A percentile compares a stretch with the other conserved stretches of the same genome.
phyloP scores from a whole-genome alignment of 106 monocot genomes.

The Agapanthus africanus region DNA sequence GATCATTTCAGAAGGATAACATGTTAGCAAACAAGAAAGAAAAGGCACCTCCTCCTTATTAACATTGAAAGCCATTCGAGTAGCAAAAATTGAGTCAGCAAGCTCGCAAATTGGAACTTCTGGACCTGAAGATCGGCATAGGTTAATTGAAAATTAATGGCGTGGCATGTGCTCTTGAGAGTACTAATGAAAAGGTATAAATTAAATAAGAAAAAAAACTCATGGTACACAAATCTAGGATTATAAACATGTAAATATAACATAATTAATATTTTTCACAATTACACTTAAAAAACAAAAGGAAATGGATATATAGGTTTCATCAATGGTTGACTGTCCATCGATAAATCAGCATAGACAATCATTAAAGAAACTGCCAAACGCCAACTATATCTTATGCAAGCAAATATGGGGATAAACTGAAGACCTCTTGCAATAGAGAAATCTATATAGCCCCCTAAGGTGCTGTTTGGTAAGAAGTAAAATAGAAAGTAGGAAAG shows the following conservation, averaged over 20 bases:
- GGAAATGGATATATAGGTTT: background rate
- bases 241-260: background rate
- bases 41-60: constrained; percentile 27
- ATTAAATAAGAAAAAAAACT: background rate
- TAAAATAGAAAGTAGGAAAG: too few relatives aligned
- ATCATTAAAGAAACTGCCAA: too few relatives aligned
- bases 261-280: background rate
- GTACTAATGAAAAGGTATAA: background rate
- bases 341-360: too few relatives aligned
- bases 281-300: background rate
- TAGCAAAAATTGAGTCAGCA: constrained; percentile 37
- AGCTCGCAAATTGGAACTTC: constrained; percentile 33
- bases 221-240: background rate
- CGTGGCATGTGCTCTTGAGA: background rate
- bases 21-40: background rate
- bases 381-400: too few relatives aligned
- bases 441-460: too few relatives aligned
- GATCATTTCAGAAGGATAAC: background rate
- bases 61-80: constrained; percentile 22
- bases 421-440: too few relatives aligned
- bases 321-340: background rate
- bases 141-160: background rate
- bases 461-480: too few relatives aligned
- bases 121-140: constrained; percentile 34
- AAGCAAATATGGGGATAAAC: too few relatives aligned